Conservation (phyloP, 129 eudicot genomes). For the Artemisia tridentata region DNA sequence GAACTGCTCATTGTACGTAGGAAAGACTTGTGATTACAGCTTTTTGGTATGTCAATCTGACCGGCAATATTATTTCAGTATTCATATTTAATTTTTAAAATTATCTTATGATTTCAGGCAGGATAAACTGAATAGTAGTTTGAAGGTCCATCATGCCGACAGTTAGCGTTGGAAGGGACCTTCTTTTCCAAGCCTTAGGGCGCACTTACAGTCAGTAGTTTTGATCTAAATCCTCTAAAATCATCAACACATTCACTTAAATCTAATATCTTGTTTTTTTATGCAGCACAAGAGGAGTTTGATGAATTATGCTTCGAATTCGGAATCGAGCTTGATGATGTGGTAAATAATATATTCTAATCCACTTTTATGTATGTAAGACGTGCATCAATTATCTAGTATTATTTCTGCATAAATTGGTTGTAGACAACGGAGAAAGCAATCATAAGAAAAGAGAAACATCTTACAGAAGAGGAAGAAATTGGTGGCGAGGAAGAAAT, state of each 20-base stretch:
- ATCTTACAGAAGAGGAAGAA: conserved; percentile 69
- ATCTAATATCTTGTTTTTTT: background rate
- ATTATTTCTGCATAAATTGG: conserved; percentile 13
- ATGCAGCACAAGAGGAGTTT: conserved; percentile 67
- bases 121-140: no score
- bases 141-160: conserved; percentile 59
- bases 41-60: no score
- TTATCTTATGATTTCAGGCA: no score
- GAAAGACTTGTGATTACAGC: no score
- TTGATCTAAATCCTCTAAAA: no score
- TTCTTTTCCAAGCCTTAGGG: conserved; percentile 70
- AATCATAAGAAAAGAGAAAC: conserved; percentile 83
- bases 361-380: background rate
- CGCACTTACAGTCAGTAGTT: conserved; percentile 54
- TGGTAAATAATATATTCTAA: conserved; percentile 42
- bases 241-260: no score
- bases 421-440: conserved; percentile 86
- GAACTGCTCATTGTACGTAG: no score
- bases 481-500: conserved; percentile 63
- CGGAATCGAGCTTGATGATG: conserved; percentile 98
- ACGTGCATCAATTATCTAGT: conserved; percentile 1
- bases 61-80: no score
- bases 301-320: conserved; percentile 76
- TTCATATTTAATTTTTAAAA: no score
- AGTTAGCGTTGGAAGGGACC: conserved; percentile 77